Percentiles rank a stretch among this genome's conserved stretches.
phyloP scores from a whole-genome alignment of 768 basidiomycete genomes.

The Kwoniella dejecticola region DNA sequence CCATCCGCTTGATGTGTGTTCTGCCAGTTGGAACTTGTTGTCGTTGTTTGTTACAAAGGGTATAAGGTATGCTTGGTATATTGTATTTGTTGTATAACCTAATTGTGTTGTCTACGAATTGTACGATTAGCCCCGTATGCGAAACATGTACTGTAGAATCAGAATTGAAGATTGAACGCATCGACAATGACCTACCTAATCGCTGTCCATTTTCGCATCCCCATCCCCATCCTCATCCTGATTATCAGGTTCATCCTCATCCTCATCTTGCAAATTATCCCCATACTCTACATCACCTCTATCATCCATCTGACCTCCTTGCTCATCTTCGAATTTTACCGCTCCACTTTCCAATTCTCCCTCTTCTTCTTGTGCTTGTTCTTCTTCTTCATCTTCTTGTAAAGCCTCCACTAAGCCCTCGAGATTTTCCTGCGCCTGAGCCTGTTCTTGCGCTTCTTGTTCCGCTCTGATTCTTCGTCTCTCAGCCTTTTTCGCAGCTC shows the following conservation, averaged over 20 bases:
- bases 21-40: not conserved
- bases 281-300: slow-evolving; percentile 49
- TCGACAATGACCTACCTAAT: slow-evolving; percentile 1
- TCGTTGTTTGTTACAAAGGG: not conserved
- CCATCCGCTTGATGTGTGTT: not conserved
- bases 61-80: slow-evolving; percentile 18
- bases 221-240: slow-evolving; percentile 21
- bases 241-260: slow-evolving; percentile 47
- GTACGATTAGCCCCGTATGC: slow-evolving; percentile 3
- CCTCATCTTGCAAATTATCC: slow-evolving; percentile 34
- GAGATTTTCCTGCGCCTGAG: slow-evolving; percentile 12
- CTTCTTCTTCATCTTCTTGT: slow-evolving; percentile 21
- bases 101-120: not conserved
- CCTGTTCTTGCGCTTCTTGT: slow-evolving; percentile 16
- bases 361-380: slow-evolving; percentile 14
- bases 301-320: slow-evolving; percentile 42
- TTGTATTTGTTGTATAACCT: not conserved
- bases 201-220: slow-evolving; percentile 13
- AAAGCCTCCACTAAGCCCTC: slow-evolving; percentile 33
- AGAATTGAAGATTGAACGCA: too few species aligned
- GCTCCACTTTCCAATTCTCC: slow-evolving; percentile 38
- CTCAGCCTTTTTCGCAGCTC: slow-evolving; percentile 21
- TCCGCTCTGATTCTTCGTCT: slow-evolving; percentile 26
- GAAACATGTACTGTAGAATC: too few species aligned
- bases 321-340: slow-evolving; percentile 26